Conservation (phyloP, 2,329 filamentous ascomycete genomes). For the Diaporthe citri region DNA sequence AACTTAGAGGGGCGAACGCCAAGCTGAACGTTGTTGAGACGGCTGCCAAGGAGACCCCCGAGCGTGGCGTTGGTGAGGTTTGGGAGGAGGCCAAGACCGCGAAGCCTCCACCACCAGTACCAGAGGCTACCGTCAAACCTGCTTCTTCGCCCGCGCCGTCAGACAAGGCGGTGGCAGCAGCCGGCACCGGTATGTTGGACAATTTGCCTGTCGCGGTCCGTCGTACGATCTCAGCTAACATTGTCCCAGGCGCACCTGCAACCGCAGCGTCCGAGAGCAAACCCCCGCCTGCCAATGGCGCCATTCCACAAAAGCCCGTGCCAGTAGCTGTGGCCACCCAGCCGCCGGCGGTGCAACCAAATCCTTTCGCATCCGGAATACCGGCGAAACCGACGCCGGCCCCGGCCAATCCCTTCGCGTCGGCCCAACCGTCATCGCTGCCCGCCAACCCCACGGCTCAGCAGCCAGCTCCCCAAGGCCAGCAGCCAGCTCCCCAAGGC, state of each 20-base stretch:
- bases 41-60: slow-evolving; percentile 86
- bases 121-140: slow-evolving; percentile 42
- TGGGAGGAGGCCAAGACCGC: slow-evolving; percentile 83
- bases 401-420: slow-evolving; percentile 32
- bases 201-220: not conserved
- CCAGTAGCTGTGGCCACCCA: slow-evolving; percentile 38
- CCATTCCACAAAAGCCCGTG: slow-evolving; percentile 35
- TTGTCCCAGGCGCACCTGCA: slow-evolving; percentile 6
- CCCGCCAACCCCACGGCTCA: slow-evolving; percentile 8
- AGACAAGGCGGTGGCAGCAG: slow-evolving; percentile 33
- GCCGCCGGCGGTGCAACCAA: slow-evolving; percentile 31
- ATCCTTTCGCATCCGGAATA: slow-evolving; percentile 39
- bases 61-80: slow-evolving; percentile 86
- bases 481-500: slow-evolving; percentile 26
- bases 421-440: slow-evolving; percentile 40
- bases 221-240: slow-evolving; percentile 9
- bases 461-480: slow-evolving; percentile 23
- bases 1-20: slow-evolving; percentile 71
- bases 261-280: slow-evolving; percentile 18
- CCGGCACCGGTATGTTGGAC: slow-evolving; percentile 33
- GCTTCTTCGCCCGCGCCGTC: slow-evolving; percentile 29
- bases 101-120: slow-evolving; percentile 57
- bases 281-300: slow-evolving; percentile 35
- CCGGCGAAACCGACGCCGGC: slow-evolving; percentile 7
- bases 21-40: slow-evolving; percentile 85